Evolutionary conservation across 2,329 filamentous ascomycete species (phyloP).

Genomic region (Microdochium trichocladiopsis): DNA sequence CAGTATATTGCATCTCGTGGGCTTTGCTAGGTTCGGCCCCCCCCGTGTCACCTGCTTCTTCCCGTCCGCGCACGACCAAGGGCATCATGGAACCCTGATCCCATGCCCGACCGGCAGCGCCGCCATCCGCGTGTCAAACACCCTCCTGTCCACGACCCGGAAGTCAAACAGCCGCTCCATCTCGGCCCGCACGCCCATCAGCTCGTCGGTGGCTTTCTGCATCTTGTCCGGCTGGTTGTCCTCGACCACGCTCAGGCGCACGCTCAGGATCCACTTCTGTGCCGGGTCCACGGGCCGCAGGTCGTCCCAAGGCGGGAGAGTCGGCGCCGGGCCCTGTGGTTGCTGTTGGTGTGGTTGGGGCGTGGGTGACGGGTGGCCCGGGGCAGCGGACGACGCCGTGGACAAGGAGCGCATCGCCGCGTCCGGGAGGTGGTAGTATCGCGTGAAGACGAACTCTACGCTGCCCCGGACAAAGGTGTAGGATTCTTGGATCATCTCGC

Average conservation of each 20-base stretch:
- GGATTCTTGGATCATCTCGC: conserved; percentile 45
- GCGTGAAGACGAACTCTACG: conserved; percentile 44
- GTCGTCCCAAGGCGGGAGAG: conserved; percentile 37
- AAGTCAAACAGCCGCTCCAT: conserved; percentile 86
- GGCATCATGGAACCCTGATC: not conserved
- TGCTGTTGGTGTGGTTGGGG: conserved; percentile 12
- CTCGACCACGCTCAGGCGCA: conserved; percentile 46
- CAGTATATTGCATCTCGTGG: too few species aligned
- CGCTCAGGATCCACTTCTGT: conserved; percentile 47
- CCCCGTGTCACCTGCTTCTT: too few species aligned
- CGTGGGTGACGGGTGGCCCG: conserved; percentile 14
- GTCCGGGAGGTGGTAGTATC: conserved; percentile 33
- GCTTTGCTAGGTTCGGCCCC: too few species aligned
- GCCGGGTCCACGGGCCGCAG: conserved; percentile 41
- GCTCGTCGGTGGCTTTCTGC: conserved; percentile 43
- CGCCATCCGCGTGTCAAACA: conserved; percentile 20
- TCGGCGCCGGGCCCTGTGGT: conserved; percentile 14
- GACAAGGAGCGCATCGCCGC: conserved; percentile 2
- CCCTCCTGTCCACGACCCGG: conserved; percentile 52
- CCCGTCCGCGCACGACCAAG: not conserved
- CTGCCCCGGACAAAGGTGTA: conserved; percentile 47
- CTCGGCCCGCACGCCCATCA: conserved; percentile 51
- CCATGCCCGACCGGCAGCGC: conserved; percentile 8
- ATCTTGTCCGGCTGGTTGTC: conserved; percentile 52
- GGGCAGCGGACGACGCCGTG: conserved; percentile 2